These are phyloP conservation scores for Trichoderma sp. DNA, from an alignment of 2,329 filamentous ascomycete species.

Conservation along the genomic window DNA sequence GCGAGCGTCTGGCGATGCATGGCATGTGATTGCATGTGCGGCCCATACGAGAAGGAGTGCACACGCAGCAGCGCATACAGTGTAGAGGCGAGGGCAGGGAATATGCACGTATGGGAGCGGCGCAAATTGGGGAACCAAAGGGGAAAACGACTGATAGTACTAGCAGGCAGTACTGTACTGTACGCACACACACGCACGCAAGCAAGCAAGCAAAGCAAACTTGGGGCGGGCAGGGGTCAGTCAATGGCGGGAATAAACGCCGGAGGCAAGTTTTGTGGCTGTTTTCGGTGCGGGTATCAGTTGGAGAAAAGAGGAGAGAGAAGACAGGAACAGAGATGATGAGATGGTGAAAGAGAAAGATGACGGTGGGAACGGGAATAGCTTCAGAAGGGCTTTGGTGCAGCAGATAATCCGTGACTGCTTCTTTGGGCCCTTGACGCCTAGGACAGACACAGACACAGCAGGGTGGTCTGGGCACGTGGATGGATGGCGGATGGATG, in stretches of 20 bases:
- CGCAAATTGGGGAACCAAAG: neutral
- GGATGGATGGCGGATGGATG: neutral
- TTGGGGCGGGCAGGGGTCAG: constrained; percentile 8
- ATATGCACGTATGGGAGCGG: neutral
- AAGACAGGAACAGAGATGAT: too few relatives aligned
- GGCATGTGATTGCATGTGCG: constrained; percentile 33
- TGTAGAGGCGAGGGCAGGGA: neutral
- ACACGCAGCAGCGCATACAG: too few relatives aligned
- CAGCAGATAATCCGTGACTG: neutral
- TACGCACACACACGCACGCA: neutral
- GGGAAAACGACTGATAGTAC: constrained; percentile 15
- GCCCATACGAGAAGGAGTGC: constrained; percentile 1
- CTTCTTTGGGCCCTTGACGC: neutral
- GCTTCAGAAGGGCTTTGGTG: neutral
- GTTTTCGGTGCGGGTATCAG: neutral
- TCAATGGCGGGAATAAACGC: constrained; percentile 6
- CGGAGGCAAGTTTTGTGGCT: neutral
- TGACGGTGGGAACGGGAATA: neutral
- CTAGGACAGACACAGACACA: neutral
- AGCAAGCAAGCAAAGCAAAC: constrained; percentile 1
- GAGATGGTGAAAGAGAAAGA: neutral
- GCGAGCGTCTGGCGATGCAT: constrained; percentile 28
- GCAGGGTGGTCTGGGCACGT: constrained; percentile 24
- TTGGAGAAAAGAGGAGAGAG: neutral
- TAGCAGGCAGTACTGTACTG: too few relatives aligned